phyloP scores from a whole-genome alignment of 176 grass and related monocot genomes.

The Thalia dealbata region DNA sequence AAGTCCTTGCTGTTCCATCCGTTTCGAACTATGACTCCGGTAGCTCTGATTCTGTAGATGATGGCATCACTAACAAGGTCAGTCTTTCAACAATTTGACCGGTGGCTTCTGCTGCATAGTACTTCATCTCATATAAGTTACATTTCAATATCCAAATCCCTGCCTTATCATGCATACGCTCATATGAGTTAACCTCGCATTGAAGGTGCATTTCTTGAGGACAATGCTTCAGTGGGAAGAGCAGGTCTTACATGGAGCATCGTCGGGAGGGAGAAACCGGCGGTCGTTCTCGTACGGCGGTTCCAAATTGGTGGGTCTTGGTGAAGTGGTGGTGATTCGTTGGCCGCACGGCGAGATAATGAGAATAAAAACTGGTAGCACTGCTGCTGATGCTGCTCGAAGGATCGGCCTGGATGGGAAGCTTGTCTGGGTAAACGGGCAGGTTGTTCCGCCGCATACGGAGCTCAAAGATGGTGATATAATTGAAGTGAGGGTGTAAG shows the following conservation, averaged over 20 bases:
- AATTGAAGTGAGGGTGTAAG: conserved; percentile 77
- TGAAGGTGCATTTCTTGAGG: conserved; percentile 69
- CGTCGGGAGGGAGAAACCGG: conserved; percentile 35
- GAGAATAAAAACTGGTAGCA: conserved; percentile 81
- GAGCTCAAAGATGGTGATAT: conserved; percentile 93
- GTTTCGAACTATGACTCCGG: conserved; percentile 33
- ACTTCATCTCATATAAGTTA: background rate
- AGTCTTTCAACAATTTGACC: background rate
- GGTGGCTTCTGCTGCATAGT: background rate
- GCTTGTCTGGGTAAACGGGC: conserved; percentile 72
- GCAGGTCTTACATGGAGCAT: conserved; percentile 48
- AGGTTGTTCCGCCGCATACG: conserved; percentile 69
- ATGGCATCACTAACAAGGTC: conserved; percentile 82
- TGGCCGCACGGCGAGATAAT: conserved; percentile 83
- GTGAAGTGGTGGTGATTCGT: conserved; percentile 77
- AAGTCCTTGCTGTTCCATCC: conserved; percentile 35
- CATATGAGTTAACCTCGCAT: background rate
- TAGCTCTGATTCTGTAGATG: conserved; percentile 35
- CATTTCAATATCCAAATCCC: background rate
- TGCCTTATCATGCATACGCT: too few relatives aligned
- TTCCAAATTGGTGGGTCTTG: conserved; percentile 25
- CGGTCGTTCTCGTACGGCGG: conserved; percentile 15
- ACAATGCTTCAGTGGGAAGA: conserved; percentile 97
- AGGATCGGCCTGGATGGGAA: conserved; percentile 82
- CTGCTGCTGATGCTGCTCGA: conserved; percentile 73